Base-by-base conservation (phyloP, 257 asterid genomes). In the Paulownia fortunei region DNA sequence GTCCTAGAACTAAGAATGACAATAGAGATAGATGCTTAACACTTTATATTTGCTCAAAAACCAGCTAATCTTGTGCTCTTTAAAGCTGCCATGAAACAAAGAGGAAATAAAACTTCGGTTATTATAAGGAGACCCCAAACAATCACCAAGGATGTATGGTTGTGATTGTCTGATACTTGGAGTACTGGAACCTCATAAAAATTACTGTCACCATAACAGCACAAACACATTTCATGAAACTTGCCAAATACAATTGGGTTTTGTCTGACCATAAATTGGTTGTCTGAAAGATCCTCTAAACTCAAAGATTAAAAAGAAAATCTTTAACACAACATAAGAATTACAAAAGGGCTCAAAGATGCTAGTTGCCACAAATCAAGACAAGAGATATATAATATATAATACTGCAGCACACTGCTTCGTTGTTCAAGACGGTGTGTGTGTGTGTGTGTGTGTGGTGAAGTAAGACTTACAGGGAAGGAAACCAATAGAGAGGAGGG, bases 401-500 rank as follows among this genome's bases (percentile, higher is more conserved):
- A 74, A 60, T 19, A 24, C 27, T 54, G 26, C 62, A 76, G 37
- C 36, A 65, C 6, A 52, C 34, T n/a, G 30, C n/a, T 13, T 36
- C 75, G 49, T 27, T 21, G 10, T 7, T 18, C 44, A 26, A 26
- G 44, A 46, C 44, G 3, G 26, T 55, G 32, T 52, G 58, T 24
- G 46, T 11, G 55, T 10, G 62, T n/a, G 76, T 21, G 16, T 4
- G 54, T 21, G 51, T 36, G 62, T 13, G 54, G 61, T 15, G 34
- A 26, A 42, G 58, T 26, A 55, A 41, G 80, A 59, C 81, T 80
- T 86, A 94, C 98, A 79, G 85, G 0, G 98, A 91, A 82, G 98
- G 98, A 83, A 91, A 92, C 92, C 98, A 94, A 18, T 87, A 94
- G 82, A 81, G 86, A 76, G 98, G 97, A 67, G 90, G 96, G 21